Conservation (phyloP, 345 rosid species). For the Eucalyptus microcorys region DNA sequence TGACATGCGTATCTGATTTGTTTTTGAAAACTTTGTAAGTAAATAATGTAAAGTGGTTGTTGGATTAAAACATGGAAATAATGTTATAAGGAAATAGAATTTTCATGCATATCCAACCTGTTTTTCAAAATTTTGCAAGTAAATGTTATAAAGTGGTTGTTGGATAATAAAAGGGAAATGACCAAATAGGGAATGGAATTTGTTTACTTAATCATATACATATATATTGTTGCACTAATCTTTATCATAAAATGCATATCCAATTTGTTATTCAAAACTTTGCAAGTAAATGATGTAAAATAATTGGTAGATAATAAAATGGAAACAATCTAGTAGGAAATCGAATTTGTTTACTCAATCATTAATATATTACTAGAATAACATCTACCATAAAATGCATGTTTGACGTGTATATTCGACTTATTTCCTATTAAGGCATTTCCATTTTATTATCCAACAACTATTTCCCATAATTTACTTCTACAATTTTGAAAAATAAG, state of each 20-base stretch:
- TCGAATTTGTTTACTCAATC: no score
- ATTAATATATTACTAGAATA: fast-evolving
- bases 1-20: not conserved
- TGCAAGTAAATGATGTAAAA: not conserved
- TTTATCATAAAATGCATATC: not conserved
- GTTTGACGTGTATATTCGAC: not conserved
- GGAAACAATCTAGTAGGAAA: no score
- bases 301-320: no score
- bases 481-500: not conserved
- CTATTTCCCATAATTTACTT: not conserved
- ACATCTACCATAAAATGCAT: not conserved
- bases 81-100: not conserved
- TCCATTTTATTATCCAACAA: not conserved
- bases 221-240: no score
- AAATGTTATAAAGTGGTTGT: no score
- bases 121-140: not conserved
- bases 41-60: not conserved
- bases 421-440: not conserved
- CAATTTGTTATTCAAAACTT: no score
- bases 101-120: no score
- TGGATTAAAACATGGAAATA: not conserved
- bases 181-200: no score
- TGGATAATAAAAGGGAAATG: not conserved
- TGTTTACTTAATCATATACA: no score
- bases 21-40: not conserved